Evolutionary conservation across 1,139 yeast species (phyloP).

Genomic region (Geotrichum cucujoidarum): DNA sequence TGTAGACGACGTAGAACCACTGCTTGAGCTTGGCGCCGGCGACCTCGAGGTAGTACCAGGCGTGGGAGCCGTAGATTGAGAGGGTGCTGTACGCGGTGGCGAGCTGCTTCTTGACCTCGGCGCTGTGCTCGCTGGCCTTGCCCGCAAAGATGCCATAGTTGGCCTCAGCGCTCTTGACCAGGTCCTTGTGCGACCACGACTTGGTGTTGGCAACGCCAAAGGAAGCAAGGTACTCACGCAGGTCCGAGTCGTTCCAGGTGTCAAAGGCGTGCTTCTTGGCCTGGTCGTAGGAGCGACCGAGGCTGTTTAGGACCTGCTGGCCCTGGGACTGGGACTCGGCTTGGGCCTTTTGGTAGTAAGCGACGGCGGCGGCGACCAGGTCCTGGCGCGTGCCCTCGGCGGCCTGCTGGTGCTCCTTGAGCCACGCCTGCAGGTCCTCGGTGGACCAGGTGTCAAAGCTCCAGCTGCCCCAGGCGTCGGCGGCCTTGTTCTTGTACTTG

Average conservation of each 20-base stretch:
- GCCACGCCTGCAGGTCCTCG: slow-evolving; percentile 16
- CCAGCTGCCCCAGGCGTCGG: slow-evolving; percentile 39
- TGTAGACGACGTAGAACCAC: background rate
- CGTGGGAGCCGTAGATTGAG: background rate
- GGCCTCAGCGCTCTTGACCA: background rate
- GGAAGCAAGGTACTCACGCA: slow-evolving; percentile 48
- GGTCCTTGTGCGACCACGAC: background rate
- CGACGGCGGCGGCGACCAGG: slow-evolving; percentile 5
- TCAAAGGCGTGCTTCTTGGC: slow-evolving; percentile 42
- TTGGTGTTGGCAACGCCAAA: slow-evolving; percentile 42
- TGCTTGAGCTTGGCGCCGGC: background rate
- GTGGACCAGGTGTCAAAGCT: slow-evolving; percentile 46
- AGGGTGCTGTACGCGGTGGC: background rate
- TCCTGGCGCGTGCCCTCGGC: slow-evolving; percentile 14
- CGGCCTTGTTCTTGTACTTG: slow-evolving; percentile 1
- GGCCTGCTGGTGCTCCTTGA: slow-evolving; percentile 11
- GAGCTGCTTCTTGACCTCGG: background rate
- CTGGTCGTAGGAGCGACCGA: slow-evolving; percentile 27
- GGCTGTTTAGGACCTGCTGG: slow-evolving; percentile 11
- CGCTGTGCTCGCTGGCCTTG: background rate
- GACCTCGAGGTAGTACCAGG: background rate
- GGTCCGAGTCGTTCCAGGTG: slow-evolving; percentile 52
- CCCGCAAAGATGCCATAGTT: background rate
- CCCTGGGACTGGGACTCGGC: slow-evolving; percentile 38
- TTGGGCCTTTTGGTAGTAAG: background rate